Evolutionary conservation across 2,329 filamentous ascomycete genomes (phyloP).

Genomic region (Rugonectria rugulosa): DNA sequence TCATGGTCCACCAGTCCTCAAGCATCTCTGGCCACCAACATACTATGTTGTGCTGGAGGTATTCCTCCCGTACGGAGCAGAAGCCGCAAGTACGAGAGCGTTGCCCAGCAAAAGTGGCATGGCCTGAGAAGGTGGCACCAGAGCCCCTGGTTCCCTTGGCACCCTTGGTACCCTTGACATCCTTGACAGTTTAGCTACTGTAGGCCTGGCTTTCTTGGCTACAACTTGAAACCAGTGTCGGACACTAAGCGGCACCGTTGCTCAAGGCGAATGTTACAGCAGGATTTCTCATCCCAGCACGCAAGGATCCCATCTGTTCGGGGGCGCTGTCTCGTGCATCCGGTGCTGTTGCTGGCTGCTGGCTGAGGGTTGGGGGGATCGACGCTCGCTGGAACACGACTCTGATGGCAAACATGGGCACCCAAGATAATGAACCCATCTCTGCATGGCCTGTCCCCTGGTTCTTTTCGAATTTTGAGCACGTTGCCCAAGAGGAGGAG

Average conservation of each 20-base stretch:
- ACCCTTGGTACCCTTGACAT: too few relatives aligned
- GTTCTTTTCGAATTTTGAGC: not conserved
- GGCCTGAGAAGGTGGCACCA: conserved; percentile 2
- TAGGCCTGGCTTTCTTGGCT: conserved; percentile 6
- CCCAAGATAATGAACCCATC: not conserved
- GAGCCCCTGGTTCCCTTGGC: too few relatives aligned
- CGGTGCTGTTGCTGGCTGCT: conserved; percentile 12
- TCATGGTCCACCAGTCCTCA: not conserved
- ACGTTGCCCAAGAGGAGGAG: not conserved
- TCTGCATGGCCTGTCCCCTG: not conserved
- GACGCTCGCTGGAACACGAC: not conserved
- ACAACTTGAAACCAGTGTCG: conserved; percentile 24
- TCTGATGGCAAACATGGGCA: too few relatives aligned
- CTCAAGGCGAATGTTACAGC: conserved; percentile 20
- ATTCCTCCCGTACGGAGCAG: not conserved
- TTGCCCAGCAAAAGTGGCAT: conserved; percentile 6
- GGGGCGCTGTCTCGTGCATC: conserved; percentile 17
- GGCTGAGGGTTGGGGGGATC: conserved; percentile 7
- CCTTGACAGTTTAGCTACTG: conserved; percentile 4
- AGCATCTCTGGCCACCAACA: too few relatives aligned
- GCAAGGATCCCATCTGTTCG: conserved; percentile 25
- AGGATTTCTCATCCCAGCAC: conserved; percentile 16
- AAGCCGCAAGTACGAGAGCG: not conserved
- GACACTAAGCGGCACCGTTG: conserved; percentile 13
- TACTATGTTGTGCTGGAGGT: too few relatives aligned